phyloP scores from a whole-genome alignment of 495 filamentous ascomycete genomes.

The Neurospora sp. region DNA sequence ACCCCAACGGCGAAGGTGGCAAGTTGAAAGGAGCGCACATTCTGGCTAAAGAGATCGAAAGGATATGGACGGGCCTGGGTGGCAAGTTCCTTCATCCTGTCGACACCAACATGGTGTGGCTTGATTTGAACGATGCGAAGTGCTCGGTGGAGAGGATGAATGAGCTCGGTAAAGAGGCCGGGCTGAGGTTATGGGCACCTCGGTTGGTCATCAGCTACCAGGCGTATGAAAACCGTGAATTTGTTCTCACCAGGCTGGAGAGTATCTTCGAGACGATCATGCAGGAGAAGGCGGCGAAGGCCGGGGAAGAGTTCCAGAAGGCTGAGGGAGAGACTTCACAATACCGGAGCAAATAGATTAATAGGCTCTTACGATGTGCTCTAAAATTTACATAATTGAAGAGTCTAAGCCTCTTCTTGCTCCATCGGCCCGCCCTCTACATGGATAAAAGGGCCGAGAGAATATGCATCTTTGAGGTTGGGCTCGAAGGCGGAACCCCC shows the following conservation, averaged over 20 bases:
- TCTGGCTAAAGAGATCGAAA: constrained; percentile 53
- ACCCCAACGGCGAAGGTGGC: constrained; percentile 51
- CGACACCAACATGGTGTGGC: constrained; percentile 93
- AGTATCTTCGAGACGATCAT: constrained; percentile 35
- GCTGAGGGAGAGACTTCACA: constrained; percentile 10
- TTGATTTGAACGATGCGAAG: constrained; percentile 54
- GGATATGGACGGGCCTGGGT: constrained; percentile 52
- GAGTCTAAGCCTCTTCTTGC: not conserved
- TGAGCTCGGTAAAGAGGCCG: constrained; percentile 39
- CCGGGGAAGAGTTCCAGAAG: not conserved
- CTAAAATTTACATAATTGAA: not conserved
- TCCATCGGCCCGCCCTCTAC: not conserved
- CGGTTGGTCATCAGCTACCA: constrained; percentile 59
- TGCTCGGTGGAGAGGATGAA: constrained; percentile 36
- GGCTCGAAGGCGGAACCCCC: not conserved
- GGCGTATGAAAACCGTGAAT: constrained; percentile 37
- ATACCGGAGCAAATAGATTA: constrained; percentile 10
- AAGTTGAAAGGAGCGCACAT: constrained; percentile 52
- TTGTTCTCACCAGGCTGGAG: constrained; percentile 39
- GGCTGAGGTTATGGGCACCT: constrained; percentile 41
- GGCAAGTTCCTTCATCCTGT: constrained; percentile 50
- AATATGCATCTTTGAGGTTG: not conserved
- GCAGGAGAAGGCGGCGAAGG: constrained; percentile 8
- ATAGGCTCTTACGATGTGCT: not conserved
- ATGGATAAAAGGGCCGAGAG: not conserved